Evolutionary conservation across 1,284 basidiomycete genomes (phyloP).

Genomic region (Gymnopus androsaceus): DNA sequence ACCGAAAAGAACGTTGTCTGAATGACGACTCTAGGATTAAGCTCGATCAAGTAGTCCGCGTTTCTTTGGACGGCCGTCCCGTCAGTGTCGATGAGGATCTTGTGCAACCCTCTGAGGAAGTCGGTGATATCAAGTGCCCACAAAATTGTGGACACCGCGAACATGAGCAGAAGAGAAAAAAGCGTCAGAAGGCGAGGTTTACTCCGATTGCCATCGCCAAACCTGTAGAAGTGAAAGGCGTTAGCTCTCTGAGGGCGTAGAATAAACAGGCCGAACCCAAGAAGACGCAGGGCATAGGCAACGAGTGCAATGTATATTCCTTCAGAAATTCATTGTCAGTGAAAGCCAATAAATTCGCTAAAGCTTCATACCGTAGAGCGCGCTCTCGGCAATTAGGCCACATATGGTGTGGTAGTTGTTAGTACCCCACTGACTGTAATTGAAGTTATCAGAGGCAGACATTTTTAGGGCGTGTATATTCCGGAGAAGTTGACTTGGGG

Average conservation of each 20-base stretch:
- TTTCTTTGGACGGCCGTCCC: constrained; percentile 1
- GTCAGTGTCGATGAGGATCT: neutral
- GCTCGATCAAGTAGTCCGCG: neutral
- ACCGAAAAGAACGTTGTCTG: constrained; percentile 8
- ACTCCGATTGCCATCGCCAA: neutral
- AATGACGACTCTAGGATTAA: neutral
- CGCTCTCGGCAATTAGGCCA: constrained; percentile 3
- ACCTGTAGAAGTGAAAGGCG: neutral
- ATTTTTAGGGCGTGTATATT: no score
- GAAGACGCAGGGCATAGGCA: neutral
- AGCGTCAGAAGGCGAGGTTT: neutral
- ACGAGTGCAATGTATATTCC: constrained; percentile 3
- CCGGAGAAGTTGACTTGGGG: neutral
- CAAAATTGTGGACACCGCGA: constrained; percentile 3
- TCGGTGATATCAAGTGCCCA: constrained; percentile 9
- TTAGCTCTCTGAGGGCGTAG: no score
- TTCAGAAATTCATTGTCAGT: neutral
- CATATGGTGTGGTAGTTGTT: constrained; percentile 3
- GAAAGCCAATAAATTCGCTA: neutral
- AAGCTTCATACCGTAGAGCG: neutral
- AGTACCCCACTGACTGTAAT: constrained; percentile 1
- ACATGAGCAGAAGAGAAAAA: constrained; percentile 4
- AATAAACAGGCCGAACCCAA: neutral
- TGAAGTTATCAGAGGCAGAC: neutral
- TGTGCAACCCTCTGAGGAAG: neutral